These are phyloP conservation scores for Microthlaspi erraticum DNA, from an alignment of 345 rosid species.

Conservation along the genomic window DNA sequence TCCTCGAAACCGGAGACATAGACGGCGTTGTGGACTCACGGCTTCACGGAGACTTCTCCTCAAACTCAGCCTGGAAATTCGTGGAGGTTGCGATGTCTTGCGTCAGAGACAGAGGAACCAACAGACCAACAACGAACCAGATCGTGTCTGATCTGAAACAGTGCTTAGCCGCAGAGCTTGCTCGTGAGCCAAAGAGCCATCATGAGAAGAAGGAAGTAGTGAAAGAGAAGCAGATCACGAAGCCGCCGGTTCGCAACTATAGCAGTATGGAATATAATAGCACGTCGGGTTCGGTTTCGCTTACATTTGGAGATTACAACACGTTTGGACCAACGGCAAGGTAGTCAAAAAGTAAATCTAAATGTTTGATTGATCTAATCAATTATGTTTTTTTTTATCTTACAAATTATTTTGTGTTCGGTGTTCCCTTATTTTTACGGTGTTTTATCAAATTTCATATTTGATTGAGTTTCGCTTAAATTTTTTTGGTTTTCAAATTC, in stretches of 20 bases:
- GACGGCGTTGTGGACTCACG: slow-evolving; percentile 40
- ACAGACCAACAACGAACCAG: slow-evolving; percentile 43
- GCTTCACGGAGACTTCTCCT: slow-evolving; percentile 36
- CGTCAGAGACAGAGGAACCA: slow-evolving; percentile 38
- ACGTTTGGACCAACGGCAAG: slow-evolving; percentile 43
- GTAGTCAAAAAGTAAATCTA: slow-evolving; percentile 26
- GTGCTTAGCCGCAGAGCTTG: slow-evolving; percentile 42
- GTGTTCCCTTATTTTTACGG: not conserved
- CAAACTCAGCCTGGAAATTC: slow-evolving; percentile 47
- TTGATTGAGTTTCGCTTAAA: slow-evolving; percentile 8
- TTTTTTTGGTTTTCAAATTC: not conserved
- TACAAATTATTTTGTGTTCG: not conserved
- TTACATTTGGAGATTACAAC: slow-evolving; percentile 34
- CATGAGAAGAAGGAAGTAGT: slow-evolving; percentile 24
- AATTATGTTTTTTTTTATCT: not conserved
- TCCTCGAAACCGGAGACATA: slow-evolving; percentile 42
- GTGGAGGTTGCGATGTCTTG: slow-evolving; percentile 45
- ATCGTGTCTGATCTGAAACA: slow-evolving; percentile 45
- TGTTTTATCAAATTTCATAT: not conserved
- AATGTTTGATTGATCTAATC: slow-evolving; percentile 2
- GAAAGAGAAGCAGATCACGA: slow-evolving; percentile 15
- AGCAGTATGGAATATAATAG: slow-evolving; percentile 29
- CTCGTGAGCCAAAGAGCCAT: slow-evolving; percentile 38
- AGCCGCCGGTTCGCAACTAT: slow-evolving; percentile 4
- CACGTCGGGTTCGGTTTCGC: slow-evolving; percentile 36